Evolutionary conservation across 2,329 filamentous ascomycete genomes (phyloP), one percentile per base, ranked within the genome.

Genomic region (Orbilia oligospora): DNA sequence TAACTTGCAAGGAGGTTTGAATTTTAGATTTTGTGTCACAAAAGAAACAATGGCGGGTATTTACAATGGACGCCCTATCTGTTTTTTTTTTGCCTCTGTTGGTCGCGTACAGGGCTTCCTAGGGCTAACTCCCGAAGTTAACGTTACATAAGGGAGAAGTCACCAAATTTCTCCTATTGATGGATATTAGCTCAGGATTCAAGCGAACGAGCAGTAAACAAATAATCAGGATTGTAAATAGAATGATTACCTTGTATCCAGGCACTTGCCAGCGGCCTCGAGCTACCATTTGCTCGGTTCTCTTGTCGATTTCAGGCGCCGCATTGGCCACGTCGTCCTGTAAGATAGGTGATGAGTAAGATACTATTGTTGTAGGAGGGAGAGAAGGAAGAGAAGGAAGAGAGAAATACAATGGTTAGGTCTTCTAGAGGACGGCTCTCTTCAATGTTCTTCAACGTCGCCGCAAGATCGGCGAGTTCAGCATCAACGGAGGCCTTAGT

Each of bases 201-300:
- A 85, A 92, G 88, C 79, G 53, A 9, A 24, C 22, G 55, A 38
- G 2, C 12, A 18, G 14, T 55, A 51, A 51, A 48, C 12, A 16
- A 16, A 41, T 48, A 18, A 22, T 6, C n/a, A 20, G 33, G 30
- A n/a, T 36, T 9, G 44, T 30, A 53, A 18, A 68, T 48, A n/a
- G 22, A 16, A 80, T 63, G 86, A 91, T 83, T 88, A 95, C 95
- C 93, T 97, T 97, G 92, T 99, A 99, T 85, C 96, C 96, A 81
- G 96, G 94, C 84, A 97, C 94, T 88, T 91, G 90, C 96, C 96
- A 99, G 90, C 94, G 93, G 86, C 95, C 95, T 91, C 97, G 97
- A 86, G 93, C 93, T 81, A 99, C 94, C 85, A 99, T 90, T 87
- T 96, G 91, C 83, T 91, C 88, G 83, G 95, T 97, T 90, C 97